Conservation (phyloP, 202 grass and related monocot genomes). For the Elaeis oleifera region DNA sequence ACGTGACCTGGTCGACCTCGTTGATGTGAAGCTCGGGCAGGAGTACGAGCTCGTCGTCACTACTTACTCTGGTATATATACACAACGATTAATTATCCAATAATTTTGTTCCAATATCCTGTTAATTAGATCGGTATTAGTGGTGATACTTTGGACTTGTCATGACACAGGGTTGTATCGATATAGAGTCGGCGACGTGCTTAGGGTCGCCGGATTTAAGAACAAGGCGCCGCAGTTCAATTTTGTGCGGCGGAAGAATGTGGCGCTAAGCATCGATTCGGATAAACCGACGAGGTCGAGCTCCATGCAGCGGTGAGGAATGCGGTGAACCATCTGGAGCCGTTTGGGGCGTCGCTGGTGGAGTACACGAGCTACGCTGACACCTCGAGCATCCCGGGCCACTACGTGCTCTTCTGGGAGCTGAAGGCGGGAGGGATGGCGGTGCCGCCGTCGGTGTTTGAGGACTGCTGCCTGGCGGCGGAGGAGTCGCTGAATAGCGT, state of each 20-base stretch:
- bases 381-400: constrained; percentile 56
- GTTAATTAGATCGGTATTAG: background rate
- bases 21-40: constrained; percentile 69
- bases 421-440: constrained; percentile 38
- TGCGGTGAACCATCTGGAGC: constrained; percentile 60
- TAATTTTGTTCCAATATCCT: background rate
- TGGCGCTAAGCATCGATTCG: constrained; percentile 79
- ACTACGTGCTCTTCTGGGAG: constrained; percentile 98
- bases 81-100: background rate
- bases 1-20: constrained; percentile 59
- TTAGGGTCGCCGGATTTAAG: constrained; percentile 75
- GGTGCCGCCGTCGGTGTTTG: constrained; percentile 76
- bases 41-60: constrained; percentile 95
- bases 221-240: constrained; percentile 80
- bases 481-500: constrained; percentile 85
- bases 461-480: constrained; percentile 87
- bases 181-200: constrained; percentile 86
- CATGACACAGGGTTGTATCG: constrained; percentile 52
- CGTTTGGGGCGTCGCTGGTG: constrained; percentile 69
- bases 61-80: constrained; percentile 63
- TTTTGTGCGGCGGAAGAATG: constrained; percentile 79
- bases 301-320: constrained; percentile 74
- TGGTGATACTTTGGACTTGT: background rate
- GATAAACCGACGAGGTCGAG: constrained; percentile 94
- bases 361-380: constrained; percentile 94